Evolutionary conservation across 352 stramenopile species (phyloP).

Genomic region (Pythium diclinum): DNA sequence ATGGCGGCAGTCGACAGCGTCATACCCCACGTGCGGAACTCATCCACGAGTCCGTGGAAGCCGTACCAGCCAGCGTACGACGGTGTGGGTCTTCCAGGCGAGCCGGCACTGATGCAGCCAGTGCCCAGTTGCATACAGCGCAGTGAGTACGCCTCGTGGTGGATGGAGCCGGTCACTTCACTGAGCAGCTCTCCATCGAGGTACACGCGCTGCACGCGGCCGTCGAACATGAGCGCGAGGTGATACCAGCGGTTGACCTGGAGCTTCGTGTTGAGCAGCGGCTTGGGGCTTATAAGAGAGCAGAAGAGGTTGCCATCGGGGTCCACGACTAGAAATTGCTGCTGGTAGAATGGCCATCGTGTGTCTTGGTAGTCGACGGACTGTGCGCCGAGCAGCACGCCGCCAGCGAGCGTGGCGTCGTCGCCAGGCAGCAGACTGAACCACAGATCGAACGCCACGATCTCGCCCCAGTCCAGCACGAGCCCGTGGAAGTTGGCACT

Average conservation of each 20-base stretch:
- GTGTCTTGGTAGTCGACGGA: constrained; percentile 26
- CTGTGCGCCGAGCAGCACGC: constrained; percentile 40
- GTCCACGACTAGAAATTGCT: constrained; percentile 43
- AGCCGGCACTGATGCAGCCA: constrained; percentile 52
- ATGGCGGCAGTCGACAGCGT: constrained; percentile 11
- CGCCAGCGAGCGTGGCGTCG: constrained; percentile 20
- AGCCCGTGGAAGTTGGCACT: constrained; percentile 2
- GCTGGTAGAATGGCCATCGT: constrained; percentile 38
- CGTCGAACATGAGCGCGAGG: constrained; percentile 51
- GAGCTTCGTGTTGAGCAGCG: constrained; percentile 39
- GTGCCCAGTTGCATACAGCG: constrained; percentile 49
- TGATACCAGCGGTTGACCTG: constrained; percentile 59
- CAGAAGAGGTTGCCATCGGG: constrained; percentile 37
- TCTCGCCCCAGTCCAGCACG: constrained; percentile 15
- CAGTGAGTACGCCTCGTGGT: constrained; percentile 36
- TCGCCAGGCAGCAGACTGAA: constrained; percentile 32
- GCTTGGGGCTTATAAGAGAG: constrained; percentile 33
- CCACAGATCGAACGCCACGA: constrained; percentile 41
- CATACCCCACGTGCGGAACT: constrained; percentile 16
- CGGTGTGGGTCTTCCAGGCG: constrained; percentile 34
- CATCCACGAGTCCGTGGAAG: constrained; percentile 50
- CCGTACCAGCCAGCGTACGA: constrained; percentile 65
- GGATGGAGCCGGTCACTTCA: background rate
- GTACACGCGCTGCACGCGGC: constrained; percentile 40
- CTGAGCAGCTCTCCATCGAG: constrained; percentile 54